Conservation (phyloP, 345 rosid genomes). For the Mangifera indica region DNA sequence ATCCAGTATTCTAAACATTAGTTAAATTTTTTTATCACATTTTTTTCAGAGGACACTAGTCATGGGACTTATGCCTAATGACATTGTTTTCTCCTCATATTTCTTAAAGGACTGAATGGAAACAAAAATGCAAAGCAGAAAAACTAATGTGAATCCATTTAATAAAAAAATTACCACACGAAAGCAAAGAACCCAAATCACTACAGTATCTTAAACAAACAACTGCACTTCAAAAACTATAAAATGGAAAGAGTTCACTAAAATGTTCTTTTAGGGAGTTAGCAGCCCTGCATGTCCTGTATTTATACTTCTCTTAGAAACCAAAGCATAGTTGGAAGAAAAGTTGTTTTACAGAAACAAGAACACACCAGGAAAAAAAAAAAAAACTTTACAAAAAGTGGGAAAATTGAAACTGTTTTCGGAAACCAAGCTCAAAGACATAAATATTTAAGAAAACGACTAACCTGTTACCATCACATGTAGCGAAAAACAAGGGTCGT, state of each 20-base stretch:
- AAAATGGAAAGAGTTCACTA: not conserved
- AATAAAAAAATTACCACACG: too few relatives aligned
- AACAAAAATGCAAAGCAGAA: not conserved
- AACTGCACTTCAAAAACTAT: not conserved
- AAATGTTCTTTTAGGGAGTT: not conserved
- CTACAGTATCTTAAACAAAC: not conserved
- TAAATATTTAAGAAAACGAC: not conserved
- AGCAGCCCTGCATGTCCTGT: too few relatives aligned
- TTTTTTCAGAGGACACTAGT: not conserved
- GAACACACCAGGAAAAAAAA: too few relatives aligned
- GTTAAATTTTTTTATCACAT: not conserved
- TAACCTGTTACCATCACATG: constrained; percentile 89
- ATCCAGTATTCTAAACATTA: not conserved
- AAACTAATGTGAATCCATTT: too few relatives aligned
- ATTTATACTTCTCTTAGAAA: too few relatives aligned
- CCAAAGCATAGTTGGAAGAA: too few relatives aligned
- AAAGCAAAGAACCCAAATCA: too few relatives aligned
- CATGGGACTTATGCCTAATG: not conserved
- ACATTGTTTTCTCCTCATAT: not conserved
- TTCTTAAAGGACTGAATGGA: not conserved
- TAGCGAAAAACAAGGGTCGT: constrained; percentile 79
- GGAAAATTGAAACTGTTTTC: too few relatives aligned
- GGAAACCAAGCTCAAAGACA: not conserved
- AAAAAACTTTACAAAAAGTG: too few relatives aligned
- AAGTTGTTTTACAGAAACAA: too few relatives aligned